Evolutionary conservation across 257 asterid species (phyloP).

Genomic region (Solanum sparsipilum): DNA sequence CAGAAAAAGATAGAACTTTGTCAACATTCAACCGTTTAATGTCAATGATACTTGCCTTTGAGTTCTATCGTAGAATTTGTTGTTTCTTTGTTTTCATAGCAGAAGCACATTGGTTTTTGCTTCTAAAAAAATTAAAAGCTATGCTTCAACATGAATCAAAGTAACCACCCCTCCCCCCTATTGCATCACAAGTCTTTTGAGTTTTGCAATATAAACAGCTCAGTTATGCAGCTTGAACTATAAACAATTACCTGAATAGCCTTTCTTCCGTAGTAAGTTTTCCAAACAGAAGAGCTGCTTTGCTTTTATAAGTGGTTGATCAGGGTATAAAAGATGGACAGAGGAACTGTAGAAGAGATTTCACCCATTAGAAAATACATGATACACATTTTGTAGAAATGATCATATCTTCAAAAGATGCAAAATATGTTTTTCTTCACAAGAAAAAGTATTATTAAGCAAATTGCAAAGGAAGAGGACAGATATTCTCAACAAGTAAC

Average conservation of each 20-base stretch:
- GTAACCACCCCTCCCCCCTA: neutral
- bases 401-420: neutral
- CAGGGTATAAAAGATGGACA: constrained; percentile 55
- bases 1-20: neutral
- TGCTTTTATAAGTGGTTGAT: constrained; percentile 82
- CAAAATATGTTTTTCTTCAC: neutral
- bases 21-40: neutral
- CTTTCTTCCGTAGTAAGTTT: constrained; percentile 85
- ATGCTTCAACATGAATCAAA: neutral
- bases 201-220: neutral
- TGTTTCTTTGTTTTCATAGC: neutral
- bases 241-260: constrained; percentile 45
- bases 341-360: constrained; percentile 33
- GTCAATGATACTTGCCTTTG: neutral
- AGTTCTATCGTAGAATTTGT: neutral
- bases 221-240: neutral
- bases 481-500: neutral
- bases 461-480: neutral
- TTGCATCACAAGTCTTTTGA: neutral
- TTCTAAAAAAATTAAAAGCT: neutral
- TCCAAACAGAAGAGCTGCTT: constrained; percentile 78
- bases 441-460: neutral
- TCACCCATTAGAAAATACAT: constrained; percentile 17
- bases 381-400: neutral
- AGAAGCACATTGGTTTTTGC: neutral